Conservation (phyloP, 768 basidiomycete species). For the Pleurotus djamor region DNA sequence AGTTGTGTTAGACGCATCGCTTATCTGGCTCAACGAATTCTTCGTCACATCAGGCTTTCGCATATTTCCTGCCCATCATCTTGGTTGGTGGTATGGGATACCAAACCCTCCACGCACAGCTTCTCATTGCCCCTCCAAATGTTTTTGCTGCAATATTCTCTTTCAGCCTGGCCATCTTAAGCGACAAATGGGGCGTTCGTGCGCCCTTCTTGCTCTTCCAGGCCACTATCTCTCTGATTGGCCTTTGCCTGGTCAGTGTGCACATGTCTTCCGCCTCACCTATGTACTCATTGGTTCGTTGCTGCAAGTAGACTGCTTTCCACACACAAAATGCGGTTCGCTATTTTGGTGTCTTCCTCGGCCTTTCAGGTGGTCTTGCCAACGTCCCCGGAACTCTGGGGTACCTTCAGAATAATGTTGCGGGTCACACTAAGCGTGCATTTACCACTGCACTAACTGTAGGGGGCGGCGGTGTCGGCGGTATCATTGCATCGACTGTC, state of each 20-base stretch:
- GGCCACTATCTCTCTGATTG: conserved; percentile 26
- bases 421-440: conserved; percentile 33
- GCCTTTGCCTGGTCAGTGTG: conserved; percentile 8
- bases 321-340: conserved; percentile 10
- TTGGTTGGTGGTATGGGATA: conserved; percentile 29
- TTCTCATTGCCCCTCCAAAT: conserved; percentile 34
- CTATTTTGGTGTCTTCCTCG: conserved; percentile 32
- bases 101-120: conserved; percentile 20
- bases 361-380: conserved; percentile 12
- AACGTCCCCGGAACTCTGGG: neutral
- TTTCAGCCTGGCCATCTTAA: conserved; percentile 33
- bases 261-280: neutral
- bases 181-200: conserved; percentile 30
- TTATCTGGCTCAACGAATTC: neutral
- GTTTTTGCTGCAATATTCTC: conserved; percentile 28
- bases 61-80: conserved; percentile 30
- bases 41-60: conserved; percentile 12
- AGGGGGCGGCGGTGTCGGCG: conserved; percentile 35
- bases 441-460: conserved; percentile 34
- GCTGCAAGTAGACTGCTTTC: neutral
- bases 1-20: neutral
- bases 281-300: neutral
- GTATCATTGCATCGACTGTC: conserved; percentile 35
- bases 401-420: conserved; percentile 24
- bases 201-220: conserved; percentile 30